These are phyloP conservation scores for Chaetomiaceae sp. DNA, from an alignment of 2,329 filamentous ascomycete genomes.

Conservation along the genomic window DNA sequence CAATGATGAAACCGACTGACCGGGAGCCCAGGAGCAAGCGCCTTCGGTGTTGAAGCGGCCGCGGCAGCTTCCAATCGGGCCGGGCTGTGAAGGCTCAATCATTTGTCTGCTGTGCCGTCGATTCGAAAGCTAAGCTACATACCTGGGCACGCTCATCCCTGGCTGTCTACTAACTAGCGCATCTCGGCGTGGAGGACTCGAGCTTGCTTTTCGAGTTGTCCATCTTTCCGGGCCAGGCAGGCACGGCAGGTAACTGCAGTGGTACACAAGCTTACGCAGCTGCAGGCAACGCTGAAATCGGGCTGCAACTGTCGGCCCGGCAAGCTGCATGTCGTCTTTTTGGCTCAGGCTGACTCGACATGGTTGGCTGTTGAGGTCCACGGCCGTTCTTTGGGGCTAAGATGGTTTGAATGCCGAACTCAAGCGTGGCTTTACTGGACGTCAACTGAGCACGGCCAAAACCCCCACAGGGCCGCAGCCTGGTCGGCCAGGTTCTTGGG, in stretches of 20 bases:
- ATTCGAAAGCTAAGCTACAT: too few species aligned
- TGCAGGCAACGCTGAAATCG: not conserved
- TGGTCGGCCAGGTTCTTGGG: not conserved
- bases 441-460: conserved; percentile 16
- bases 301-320: conserved; percentile 11
- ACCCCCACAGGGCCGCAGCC: conserved; percentile 15
- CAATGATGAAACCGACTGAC: conserved; percentile 10
- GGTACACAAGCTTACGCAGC: not conserved
- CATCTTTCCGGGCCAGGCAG: too few species aligned
- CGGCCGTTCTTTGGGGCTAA: conserved; percentile 17
- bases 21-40: not conserved
- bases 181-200: not conserved
- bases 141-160: too few species aligned
- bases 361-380: conserved; percentile 20
- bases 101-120: not conserved
- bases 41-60: conserved; percentile 2
- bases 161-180: too few species aligned
- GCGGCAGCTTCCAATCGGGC: not conserved
- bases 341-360: not conserved
- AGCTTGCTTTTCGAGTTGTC: too few species aligned
- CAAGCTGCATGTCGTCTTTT: conserved; percentile 14
- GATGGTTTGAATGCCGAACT: conserved; percentile 13
- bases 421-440: conserved; percentile 20
- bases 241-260: too few species aligned
- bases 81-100: not conserved